Evolutionary conservation across 306 rosid species (phyloP).

Genomic region (Inga oerstediana): DNA sequence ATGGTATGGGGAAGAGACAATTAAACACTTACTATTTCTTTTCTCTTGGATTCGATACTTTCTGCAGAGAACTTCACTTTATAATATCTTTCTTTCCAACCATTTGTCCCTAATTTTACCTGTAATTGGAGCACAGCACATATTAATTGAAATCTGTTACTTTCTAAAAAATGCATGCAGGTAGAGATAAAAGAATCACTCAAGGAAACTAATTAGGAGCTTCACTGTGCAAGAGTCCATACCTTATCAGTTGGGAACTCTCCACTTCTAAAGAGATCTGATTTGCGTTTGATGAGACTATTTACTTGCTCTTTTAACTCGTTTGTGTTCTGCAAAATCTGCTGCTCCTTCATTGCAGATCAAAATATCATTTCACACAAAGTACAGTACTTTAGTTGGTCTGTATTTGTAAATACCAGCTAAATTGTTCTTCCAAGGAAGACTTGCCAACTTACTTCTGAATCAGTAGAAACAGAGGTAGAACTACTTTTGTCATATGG

Average conservation of each 20-base stretch:
- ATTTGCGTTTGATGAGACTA: constrained; percentile 14
- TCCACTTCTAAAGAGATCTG: constrained; percentile 43
- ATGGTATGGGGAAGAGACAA: background rate
- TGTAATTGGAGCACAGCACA: constrained; percentile 14
- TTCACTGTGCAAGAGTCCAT: background rate
- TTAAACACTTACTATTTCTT: constrained; percentile 46
- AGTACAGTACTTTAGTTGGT: background rate
- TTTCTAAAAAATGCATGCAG: background rate
- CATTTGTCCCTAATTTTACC: constrained; percentile 43
- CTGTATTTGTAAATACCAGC: background rate
- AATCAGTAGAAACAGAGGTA: background rate
- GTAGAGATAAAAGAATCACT: background rate
- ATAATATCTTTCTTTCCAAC: constrained; percentile 57
- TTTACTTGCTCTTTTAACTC: constrained; percentile 38
- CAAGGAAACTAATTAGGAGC: background rate
- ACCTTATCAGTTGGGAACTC: constrained; percentile 32
- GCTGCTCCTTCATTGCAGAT: background rate
- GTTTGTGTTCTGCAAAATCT: constrained; percentile 53
- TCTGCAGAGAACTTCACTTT: constrained; percentile 54
- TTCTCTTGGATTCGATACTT: constrained; percentile 42
- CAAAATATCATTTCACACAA: background rate
- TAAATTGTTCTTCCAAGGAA: background rate
- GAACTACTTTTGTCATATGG: background rate
- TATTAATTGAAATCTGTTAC: background rate
- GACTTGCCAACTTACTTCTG: constrained; percentile 31